phyloP scores from a whole-genome alignment of 768 basidiomycete species.

The Phylloporus scabripes region DNA sequence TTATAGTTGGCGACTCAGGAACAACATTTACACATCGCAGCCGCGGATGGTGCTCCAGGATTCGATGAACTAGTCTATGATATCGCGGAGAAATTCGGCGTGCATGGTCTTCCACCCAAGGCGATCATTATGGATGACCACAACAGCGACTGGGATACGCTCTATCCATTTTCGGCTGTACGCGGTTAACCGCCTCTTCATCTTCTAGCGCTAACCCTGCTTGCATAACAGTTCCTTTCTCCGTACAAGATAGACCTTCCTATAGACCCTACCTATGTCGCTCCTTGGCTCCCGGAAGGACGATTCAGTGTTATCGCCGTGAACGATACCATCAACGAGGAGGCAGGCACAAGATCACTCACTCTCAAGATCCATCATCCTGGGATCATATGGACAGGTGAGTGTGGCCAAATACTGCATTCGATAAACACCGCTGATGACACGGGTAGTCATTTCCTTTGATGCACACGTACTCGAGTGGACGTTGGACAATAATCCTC shows the following conservation, averaged over 20 bases:
- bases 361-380: slow-evolving; percentile 71
- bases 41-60: slow-evolving; percentile 79
- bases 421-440: slow-evolving; percentile 1
- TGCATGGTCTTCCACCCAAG: slow-evolving; percentile 33
- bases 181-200: slow-evolving; percentile 8
- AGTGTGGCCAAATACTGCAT: slow-evolving; percentile 7
- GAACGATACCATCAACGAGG: slow-evolving; percentile 49
- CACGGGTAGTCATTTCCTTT: slow-evolving; percentile 68
- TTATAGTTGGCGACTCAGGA: slow-evolving; percentile 63
- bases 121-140: slow-evolving; percentile 64
- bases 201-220: neutral
- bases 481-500: slow-evolving; percentile 77
- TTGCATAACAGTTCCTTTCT: slow-evolving; percentile 59
- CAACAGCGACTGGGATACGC: slow-evolving; percentile 83
- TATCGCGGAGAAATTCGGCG: slow-evolving; percentile 59
- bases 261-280: slow-evolving; percentile 42
- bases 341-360: slow-evolving; percentile 61
- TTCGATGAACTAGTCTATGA: slow-evolving; percentile 55
- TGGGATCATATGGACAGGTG: slow-evolving; percentile 82
- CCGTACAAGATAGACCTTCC: slow-evolving; percentile 75
- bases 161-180: slow-evolving; percentile 78
- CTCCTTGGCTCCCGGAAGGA: slow-evolving; percentile 40
- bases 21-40: slow-evolving; percentile 73
- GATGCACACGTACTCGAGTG: slow-evolving; percentile 85
- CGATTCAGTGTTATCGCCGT: slow-evolving; percentile 53